A percentile compares a stretch with the other conserved stretches of the same genome.
These are phyloP conservation scores for Tricholoma terreum DNA, from an alignment of 768 basidiomycete species.

Conservation along the genomic window DNA sequence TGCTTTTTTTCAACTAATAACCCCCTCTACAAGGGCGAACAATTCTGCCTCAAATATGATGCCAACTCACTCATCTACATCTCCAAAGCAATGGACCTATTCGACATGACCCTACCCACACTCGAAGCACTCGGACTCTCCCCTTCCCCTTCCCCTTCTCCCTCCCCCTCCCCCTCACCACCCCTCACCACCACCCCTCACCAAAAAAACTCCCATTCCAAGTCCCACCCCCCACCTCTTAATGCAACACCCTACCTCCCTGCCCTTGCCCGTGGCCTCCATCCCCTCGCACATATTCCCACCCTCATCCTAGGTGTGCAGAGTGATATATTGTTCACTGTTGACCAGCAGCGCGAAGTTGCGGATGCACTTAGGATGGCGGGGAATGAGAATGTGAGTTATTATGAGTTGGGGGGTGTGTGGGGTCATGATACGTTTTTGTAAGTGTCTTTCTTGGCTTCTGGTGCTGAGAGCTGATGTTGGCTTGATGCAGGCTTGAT, in stretches of 20 bases:
- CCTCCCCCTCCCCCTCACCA: constrained; percentile 24
- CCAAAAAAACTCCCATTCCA: constrained; percentile 52
- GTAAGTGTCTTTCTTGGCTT: constrained; percentile 39
- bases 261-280: constrained; percentile 75
- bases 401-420: constrained; percentile 98
- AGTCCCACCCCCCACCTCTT: constrained; percentile 68
- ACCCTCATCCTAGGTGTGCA: constrained; percentile 90
- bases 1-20: constrained; percentile 28
- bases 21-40: constrained; percentile 65
- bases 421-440: constrained; percentile 99
- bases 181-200: constrained; percentile 17
- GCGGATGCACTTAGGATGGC: constrained; percentile 89
- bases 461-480: background rate
- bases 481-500: constrained; percentile 58
- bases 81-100: constrained; percentile 99
- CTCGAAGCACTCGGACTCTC: constrained; percentile 65
- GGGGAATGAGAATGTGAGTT: constrained; percentile 86
- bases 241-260: constrained; percentile 74
- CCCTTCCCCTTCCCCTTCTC: constrained; percentile 25
- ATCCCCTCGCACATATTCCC: constrained; percentile 73
- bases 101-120: constrained; percentile 86
- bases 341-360: constrained; percentile 95
- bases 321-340: constrained; percentile 94
- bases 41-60: constrained; percentile 98
- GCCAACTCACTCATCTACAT: constrained; percentile 99